phyloP scores from a whole-genome alignment of 129 eudicot species.

The Silybum marianum region DNA sequence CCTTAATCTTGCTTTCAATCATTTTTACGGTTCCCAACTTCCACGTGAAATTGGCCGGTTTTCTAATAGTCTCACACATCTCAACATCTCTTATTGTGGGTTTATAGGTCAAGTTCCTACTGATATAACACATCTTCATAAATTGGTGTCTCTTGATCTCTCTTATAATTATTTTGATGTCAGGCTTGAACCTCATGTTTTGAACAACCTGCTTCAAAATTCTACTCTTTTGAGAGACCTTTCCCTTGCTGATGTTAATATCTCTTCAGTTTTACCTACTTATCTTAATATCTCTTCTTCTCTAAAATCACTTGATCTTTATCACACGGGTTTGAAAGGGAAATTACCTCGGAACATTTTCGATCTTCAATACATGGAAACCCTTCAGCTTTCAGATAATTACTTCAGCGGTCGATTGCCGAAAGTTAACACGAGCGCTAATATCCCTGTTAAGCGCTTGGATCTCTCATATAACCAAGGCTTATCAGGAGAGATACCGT shows the following conservation, averaged over 20 bases:
- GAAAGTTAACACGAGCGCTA: not conserved
- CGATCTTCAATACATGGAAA: too few relatives aligned
- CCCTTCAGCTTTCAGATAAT: too few relatives aligned
- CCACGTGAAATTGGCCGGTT: not conserved
- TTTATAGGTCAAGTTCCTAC: not conserved
- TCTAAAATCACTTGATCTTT: constrained; percentile 4
- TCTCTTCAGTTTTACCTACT: not conserved
- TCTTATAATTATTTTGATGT: not conserved
- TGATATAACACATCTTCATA: too few relatives aligned
- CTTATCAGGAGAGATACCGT: not conserved
- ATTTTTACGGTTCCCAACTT: not conserved
- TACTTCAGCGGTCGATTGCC: not conserved
- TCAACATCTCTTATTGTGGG: not conserved
- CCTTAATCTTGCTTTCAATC: not conserved
- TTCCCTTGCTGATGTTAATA: not conserved
- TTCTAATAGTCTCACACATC: not conserved
- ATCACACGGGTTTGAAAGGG: constrained; percentile 19
- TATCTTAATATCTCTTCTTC: constrained; percentile 24
- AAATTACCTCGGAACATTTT: not conserved
- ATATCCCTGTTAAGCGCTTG: too few relatives aligned
- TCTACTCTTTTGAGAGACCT: constrained; percentile 17
- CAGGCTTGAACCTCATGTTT: not conserved
- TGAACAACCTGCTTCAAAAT: constrained; percentile 15
- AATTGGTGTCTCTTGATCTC: not conserved
- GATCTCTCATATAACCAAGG: too few relatives aligned